Evolutionary conservation across 208 protist species (phyloP).

Genomic region (Leishmania mexicana): DNA sequence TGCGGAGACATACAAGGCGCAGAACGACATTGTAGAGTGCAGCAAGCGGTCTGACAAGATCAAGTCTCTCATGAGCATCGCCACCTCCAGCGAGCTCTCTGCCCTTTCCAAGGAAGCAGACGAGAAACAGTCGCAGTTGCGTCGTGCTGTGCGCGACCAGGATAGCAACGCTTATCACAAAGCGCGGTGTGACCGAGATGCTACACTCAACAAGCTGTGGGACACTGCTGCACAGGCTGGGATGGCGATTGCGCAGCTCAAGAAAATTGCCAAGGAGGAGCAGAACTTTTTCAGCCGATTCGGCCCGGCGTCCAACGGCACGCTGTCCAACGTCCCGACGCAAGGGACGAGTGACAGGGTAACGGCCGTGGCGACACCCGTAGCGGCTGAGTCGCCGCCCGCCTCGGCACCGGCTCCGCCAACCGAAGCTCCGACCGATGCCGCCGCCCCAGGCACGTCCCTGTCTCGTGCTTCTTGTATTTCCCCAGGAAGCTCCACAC

Average conservation of each 20-base stretch:
- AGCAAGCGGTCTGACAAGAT: conserved; percentile 33
- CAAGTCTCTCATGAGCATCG: conserved; percentile 42
- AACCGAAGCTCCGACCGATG: not conserved
- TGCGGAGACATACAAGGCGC: conserved; percentile 7
- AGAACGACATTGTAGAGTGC: conserved; percentile 48
- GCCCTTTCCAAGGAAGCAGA: conserved; percentile 34
- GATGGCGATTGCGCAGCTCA: conserved; percentile 46
- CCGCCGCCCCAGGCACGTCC: not conserved
- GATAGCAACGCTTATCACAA: conserved; percentile 44
- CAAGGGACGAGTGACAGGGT: not conserved
- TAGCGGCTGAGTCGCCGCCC: conserved; percentile 2
- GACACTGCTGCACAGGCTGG: conserved; percentile 35
- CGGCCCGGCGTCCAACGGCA: conserved; percentile 1
- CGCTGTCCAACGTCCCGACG: not conserved
- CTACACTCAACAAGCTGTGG: conserved; percentile 44
- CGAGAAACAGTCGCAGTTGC: conserved; percentile 52
- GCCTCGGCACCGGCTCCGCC: not conserved
- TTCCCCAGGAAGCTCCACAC: not conserved
- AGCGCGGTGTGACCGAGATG: conserved; percentile 45
- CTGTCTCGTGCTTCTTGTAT: not conserved
- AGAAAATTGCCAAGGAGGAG: conserved; percentile 47
- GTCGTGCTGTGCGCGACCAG: conserved; percentile 35
- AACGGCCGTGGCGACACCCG: not conserved
- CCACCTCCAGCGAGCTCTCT: conserved; percentile 40
- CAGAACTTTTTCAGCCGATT: conserved; percentile 43